A percentile compares a stretch with the other conserved stretches of the same genome.
Evolutionary conservation across 352 stramenopile species (phyloP).

Genomic region (Phytophthora fragariae): DNA sequence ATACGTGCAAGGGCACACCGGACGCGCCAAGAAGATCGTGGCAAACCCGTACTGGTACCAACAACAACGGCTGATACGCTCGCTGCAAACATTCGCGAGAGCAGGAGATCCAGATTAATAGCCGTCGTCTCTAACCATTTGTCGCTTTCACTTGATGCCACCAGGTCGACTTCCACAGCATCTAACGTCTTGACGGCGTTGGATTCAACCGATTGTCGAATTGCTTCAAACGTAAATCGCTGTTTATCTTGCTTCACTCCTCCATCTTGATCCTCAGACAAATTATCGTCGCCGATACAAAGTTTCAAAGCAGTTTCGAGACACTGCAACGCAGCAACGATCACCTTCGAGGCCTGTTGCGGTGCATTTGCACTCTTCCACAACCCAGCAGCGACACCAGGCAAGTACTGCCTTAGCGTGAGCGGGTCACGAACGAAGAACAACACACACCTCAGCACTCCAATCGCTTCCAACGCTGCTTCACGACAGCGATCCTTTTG

Average conservation of each 20-base stretch:
- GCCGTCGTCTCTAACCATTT: slow-evolving; percentile 62
- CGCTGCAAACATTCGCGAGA: slow-evolving; percentile 66
- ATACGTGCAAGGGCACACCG: slow-evolving; percentile 65
- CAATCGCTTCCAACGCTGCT: slow-evolving; percentile 46
- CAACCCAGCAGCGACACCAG: slow-evolving; percentile 67
- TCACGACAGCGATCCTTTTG: slow-evolving; percentile 58
- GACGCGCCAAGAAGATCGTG: slow-evolving; percentile 71
- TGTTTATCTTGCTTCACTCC: slow-evolving; percentile 23
- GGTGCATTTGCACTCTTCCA: slow-evolving; percentile 74
- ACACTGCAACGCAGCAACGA: slow-evolving; percentile 66
- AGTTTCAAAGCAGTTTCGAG: slow-evolving; percentile 43
- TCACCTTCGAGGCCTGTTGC: slow-evolving; percentile 71
- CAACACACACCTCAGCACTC: slow-evolving; percentile 50
- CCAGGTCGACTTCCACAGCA: neutral
- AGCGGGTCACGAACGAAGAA: slow-evolving; percentile 47
- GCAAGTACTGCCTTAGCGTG: slow-evolving; percentile 73
- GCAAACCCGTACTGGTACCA: slow-evolving; percentile 37
- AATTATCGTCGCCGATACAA: slow-evolving; percentile 45
- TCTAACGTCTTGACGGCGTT: slow-evolving; percentile 5
- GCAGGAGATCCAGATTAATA: slow-evolving; percentile 70
- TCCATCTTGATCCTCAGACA: slow-evolving; percentile 2
- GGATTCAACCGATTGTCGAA: slow-evolving; percentile 34
- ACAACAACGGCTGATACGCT: slow-evolving; percentile 30
- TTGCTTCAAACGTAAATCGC: slow-evolving; percentile 41
- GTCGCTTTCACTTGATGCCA: slow-evolving; percentile 28